A percentile compares a stretch with the other conserved stretches of the same genome.
These are phyloP conservation scores for Xylaria palmicola DNA, from an alignment of 495 filamentous ascomycete species.

Conservation along the genomic window DNA sequence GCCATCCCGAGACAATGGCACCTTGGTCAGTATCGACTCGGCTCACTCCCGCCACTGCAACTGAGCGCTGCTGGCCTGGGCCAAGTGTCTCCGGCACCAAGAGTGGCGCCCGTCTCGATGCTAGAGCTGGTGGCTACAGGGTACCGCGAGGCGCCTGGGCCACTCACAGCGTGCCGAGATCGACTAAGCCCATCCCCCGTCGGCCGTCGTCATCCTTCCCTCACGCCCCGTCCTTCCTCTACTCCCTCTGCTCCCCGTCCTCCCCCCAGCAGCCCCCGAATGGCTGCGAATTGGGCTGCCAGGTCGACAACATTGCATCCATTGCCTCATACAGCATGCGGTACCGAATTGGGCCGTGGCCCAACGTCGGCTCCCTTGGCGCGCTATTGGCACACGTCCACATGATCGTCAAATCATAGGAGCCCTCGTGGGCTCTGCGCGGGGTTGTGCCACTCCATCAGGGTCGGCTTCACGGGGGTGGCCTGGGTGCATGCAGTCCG, in stretches of 20 bases:
- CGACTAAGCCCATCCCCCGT: background rate
- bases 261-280: too few species aligned
- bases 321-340: background rate
- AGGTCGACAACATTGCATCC: background rate
- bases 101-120: too few species aligned
- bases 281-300: too few species aligned
- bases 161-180: background rate
- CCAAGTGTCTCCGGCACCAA: too few species aligned
- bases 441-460: slow-evolving; percentile 10
- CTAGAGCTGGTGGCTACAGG: too few species aligned
- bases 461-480: background rate
- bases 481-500: slow-evolving; percentile 4
- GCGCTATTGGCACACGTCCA: slow-evolving; percentile 1
- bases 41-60: too few species aligned
- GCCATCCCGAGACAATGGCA: too few species aligned
- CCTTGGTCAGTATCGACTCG: too few species aligned
- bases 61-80: too few species aligned
- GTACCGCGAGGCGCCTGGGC: background rate
- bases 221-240: background rate
- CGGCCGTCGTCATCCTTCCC: background rate
- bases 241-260: background rate
- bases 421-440: slow-evolving; percentile 12
- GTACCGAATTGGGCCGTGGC: background rate
- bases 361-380: slow-evolving; percentile 6
- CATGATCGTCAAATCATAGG: slow-evolving; percentile 8